Evolutionary conservation across 768 basidiomycete genomes (phyloP), one percentile per base, ranked within the genome.

Genomic region (Agaricus sinodeliciosus): DNA sequence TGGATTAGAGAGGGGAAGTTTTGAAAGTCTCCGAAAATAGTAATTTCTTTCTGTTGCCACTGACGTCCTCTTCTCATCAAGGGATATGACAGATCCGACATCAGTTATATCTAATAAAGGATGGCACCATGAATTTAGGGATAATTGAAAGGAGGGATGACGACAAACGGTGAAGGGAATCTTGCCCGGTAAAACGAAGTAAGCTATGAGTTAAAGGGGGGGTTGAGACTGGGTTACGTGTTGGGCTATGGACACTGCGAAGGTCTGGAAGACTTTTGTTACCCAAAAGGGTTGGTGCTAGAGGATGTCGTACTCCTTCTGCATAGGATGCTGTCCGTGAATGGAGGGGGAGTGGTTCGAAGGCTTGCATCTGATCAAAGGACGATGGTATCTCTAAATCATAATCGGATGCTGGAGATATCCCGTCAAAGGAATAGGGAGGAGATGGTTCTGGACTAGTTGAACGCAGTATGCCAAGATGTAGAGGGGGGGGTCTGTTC

Each of bases 181-280:
- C 52, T 11, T 54, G 40, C 18, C 35, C 40, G 26, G 27, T 15
- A 28, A 27, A 35, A n/a, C 42, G 39, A 28, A 48, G 47, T n/a
- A 39, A 18, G 4, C 16, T 42, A 11, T 15, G 52, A 22, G 19
- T 2, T 27, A 46, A 22, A 16, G 45, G 22, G 13, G 51, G 46
- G 41, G 40, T 48, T 12, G 57, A 49, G n/a, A 53, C 43, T 12
- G 39, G 39, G 4, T 34, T 47, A 37, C 56, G 56, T 1, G 48
- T 43, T 34, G 56, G 49, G 37, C 49, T 56, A 26, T 55, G 44
- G 4, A 44, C 56, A 18, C 43, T 54, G 26, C 87, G 79, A 43
- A 95, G 71, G 62, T 96, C 92, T 6, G 94, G 93, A 52, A 95
- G 73, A 53, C 90, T 93, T 68, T 94, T 90, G 73, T 91, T 94